Evolutionary conservation across 2,329 filamentous ascomycete species (phyloP), one percentile per base, ranked within the genome.

Genomic region (Penicillium sp.): DNA sequence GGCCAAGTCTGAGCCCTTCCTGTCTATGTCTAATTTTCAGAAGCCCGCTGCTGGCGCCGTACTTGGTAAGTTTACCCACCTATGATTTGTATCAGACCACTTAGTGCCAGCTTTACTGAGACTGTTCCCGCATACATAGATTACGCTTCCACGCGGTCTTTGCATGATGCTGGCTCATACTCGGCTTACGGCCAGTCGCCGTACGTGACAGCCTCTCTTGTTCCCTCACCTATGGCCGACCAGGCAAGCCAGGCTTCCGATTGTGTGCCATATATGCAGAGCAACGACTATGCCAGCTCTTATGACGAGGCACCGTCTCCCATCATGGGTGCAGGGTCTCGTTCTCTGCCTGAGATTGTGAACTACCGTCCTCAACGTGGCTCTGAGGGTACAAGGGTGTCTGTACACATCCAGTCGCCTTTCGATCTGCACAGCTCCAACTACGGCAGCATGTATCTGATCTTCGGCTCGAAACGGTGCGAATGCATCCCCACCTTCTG

Each of bases 1-100:
- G 75, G 79, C 78, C 75, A 81, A 79, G 72, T 77, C 78, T 75
- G 81, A 85, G 80, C 76, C 85, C 78, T 77, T 86, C 68, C 78
- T 90, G 77, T 86, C 88, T 76, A 92, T 92, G 89, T 88, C 90
- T 75, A 87, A 87, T 77, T 92, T 91, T 81, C 81, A 83, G 70
- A 96, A 95, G 77, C 77, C 85, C 55, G 86, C 89, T 74, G 81
- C 87, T 76, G 82, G 88, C 74, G 88, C 88, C 74, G 84, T 92
- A 79, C 89, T 93, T 77, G 89, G 92, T 95, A 80, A 79, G 91
- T 87, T 56, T 19, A 14, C 49, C 29, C 33, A 31, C 19, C 39
- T n/a, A n/a, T n/a, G n/a, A 28, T 50, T 19, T 29, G 33, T 24
- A 19, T 31, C 39, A 39, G 19, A 37, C 34, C 31, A n/a, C 47